Base-by-base conservation (phyloP, 2,329 filamentous ascomycete species). In the Clonostachys rosea region DNA sequence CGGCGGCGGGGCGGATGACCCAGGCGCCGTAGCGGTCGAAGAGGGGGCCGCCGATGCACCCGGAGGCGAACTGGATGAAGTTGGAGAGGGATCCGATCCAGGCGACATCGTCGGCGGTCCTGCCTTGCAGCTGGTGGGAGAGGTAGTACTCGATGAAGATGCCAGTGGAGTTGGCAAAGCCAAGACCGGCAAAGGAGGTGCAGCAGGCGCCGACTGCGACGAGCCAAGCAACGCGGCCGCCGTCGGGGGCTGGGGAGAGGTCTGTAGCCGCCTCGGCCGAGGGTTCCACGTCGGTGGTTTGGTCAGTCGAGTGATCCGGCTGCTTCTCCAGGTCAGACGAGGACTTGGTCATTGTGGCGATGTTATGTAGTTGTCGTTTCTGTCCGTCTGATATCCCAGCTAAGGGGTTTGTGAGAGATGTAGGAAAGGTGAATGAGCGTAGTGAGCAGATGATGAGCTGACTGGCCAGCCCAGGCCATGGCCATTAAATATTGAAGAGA, bases 71-170 rank as follows among this genome's bases (percentile, higher is more conserved):
- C 33, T 63, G 58, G 6, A 71, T 54, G 18, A 69, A 72, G 2
- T 56, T 52, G 5, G 54, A 50, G 0, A 70, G 40, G 0, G 69
- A 72, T 0, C 69, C 68, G 30, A 74, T 72, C 71, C 70, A 74
- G 5, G 70, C 59, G 18, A 74, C 56, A 5, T 61, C 53, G 41
- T 66, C 61, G 1, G 61, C 49, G 2, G 63, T 56, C 2, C 60
- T 45, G 18, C 56, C 52, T 2, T 14, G 36, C 3, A 74, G 62
- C 40, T 64, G 59, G 24, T 71, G 62, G 1, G 53, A 47, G 44
- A 66, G 52, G 56, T 74, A 75, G 54, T 70, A 74, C 2, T 68
- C 64, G 46, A 69, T 65, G 45, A 75, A 72, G 5, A 68, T 59
- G 14, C 74, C 72, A 40, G 71, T 74, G 0, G 67, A 69, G 54